Evolutionary conservation across 345 rosid genomes (phyloP).

Genomic region (Ailanthus altissimus): DNA sequence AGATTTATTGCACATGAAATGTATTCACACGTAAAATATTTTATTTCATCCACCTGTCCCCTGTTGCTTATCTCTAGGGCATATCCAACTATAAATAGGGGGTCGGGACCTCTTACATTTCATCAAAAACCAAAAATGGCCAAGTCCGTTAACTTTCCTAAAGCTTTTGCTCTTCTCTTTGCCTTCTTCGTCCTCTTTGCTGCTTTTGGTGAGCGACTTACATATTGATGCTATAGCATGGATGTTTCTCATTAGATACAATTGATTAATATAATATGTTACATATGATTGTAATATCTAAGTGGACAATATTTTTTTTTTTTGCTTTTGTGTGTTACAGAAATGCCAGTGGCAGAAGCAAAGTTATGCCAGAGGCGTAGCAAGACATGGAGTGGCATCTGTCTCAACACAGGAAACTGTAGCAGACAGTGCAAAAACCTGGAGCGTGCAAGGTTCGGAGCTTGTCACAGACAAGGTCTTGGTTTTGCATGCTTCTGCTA

Average conservation of each 20-base stretch:
- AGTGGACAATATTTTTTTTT: neutral
- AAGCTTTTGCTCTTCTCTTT: neutral
- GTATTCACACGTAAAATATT: no score
- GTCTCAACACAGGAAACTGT: neutral
- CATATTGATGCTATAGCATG: no score
- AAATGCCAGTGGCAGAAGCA: no score
- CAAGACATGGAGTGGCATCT: neutral
- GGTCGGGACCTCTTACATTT: neutral
- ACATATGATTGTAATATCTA: no score
- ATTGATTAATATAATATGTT: no score
- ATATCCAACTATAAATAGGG: neutral
- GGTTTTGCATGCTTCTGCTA: neutral
- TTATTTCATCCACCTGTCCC: no score
- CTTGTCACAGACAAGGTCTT: neutral
- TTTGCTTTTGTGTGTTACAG: neutral
- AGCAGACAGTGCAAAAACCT: neutral
- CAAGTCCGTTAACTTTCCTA: neutral
- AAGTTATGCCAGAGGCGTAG: neutral
- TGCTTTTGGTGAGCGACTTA: neutral
- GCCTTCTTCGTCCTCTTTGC: neutral
- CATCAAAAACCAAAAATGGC: neutral
- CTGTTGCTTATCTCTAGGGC: neutral
- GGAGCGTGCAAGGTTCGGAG: conserved; percentile 2
- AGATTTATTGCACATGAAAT: no score
- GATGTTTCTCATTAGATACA: no score